Conservation (phyloP, 768 basidiomycete genomes). For the Macrolepiota fuliginosa region DNA sequence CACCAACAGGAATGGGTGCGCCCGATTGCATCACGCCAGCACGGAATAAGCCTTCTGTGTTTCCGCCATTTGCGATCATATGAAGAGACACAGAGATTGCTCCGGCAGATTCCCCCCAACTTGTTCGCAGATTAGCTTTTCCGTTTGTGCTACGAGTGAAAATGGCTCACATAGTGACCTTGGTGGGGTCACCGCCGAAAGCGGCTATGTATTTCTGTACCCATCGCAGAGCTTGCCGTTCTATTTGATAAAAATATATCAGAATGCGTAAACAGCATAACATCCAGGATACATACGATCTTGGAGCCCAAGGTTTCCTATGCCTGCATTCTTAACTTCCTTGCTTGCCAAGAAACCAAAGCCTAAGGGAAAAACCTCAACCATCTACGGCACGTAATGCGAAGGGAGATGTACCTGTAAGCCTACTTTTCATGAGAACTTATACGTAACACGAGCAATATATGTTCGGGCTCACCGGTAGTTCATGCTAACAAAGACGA, state of each 20-base stretch:
- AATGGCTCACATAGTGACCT: slow-evolving; percentile 51
- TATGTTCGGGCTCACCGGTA: slow-evolving; percentile 30
- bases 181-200: slow-evolving; percentile 64
- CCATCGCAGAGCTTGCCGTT: slow-evolving; percentile 28
- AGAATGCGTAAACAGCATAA: neutral
- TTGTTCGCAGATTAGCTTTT: slow-evolving; percentile 12
- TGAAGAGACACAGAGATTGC: slow-evolving; percentile 53
- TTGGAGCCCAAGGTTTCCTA: slow-evolving; percentile 62
- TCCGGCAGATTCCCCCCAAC: slow-evolving; percentile 45
- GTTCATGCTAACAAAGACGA: slow-evolving; percentile 55
- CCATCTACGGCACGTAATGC: neutral
- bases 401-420: slow-evolving; percentile 9
- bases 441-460: neutral
- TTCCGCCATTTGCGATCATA: slow-evolving; percentile 44
- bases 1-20: slow-evolving; percentile 41
- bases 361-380: slow-evolving; percentile 21
- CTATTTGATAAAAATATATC: neutral
- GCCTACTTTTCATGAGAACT: slow-evolving; percentile 6
- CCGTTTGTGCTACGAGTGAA: neutral
- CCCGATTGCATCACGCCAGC: slow-evolving; percentile 52
- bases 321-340: slow-evolving; percentile 48
- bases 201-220: slow-evolving; percentile 59
- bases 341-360: slow-evolving; percentile 52
- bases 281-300: slow-evolving; percentile 45
- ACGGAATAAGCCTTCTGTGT: slow-evolving; percentile 44